Evolutionary conservation across 257 asterid genomes (phyloP), one percentile per base, ranked within the genome.

Genomic region (Solanum piurae): DNA sequence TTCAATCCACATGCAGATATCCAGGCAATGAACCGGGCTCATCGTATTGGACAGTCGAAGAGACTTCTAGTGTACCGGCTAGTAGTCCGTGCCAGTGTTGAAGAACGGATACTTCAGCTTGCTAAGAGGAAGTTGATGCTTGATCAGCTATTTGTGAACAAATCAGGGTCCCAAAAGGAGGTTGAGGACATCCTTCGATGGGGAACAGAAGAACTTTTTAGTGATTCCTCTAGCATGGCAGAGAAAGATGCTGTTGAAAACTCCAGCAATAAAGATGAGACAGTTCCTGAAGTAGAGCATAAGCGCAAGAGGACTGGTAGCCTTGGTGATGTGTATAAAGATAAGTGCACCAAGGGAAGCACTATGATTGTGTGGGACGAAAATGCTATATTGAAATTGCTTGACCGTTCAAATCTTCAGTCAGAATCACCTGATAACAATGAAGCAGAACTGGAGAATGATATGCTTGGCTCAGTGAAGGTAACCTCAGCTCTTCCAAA

Each of bases 21-120:
- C 85, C 99, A 97, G 92, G 99, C 99, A 25, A 97, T 97, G 99
- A 96, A 96, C 90, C 92, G 99, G 80, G 99, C 99, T 1, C 99
- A 97, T 88, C 94, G 99, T 83, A 97, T 97, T 38, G 99, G 99
- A 82, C 99, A 97, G 89, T 94, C 99, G 7, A 95, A 96, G 6
- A 94, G 98, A 87, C 99, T 97, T 91, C 93, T 97, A 34, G 99
- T 97, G 44, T 97, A 96, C 91, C 92, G 99, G 95, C 98, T 97
- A 75, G 97, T 97, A 66, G 99, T 97, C 73, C 98, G 99, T 89
- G 99, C 99, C 83, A 97, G 99, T 89, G 98, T 97, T 87, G 99
- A 97, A 92, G 99, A 97, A 91, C 98, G 99, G 72, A 97, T 97
- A 86, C 92, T 97, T 91, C 99, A 97, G 94, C 98, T 97, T 86